These are phyloP conservation scores for Fraxinus xanthoxyloides DNA, from an alignment of 305 asterid species.

Conservation along the genomic window DNA sequence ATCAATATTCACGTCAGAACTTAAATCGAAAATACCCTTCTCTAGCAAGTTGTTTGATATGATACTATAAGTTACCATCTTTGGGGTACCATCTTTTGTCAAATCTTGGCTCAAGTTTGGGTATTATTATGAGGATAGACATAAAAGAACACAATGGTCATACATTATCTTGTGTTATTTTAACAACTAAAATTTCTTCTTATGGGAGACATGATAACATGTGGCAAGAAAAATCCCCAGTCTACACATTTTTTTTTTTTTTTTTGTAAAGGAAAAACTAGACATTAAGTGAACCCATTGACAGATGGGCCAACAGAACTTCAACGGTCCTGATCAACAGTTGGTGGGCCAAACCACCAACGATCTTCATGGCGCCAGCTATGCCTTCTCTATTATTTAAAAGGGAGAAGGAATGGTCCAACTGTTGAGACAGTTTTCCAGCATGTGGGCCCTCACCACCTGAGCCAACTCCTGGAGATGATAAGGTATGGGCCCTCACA, in stretches of 20 bases:
- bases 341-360: slow-evolving; percentile 64
- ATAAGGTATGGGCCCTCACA: slow-evolving; percentile 52
- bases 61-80: not conserved
- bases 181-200: slow-evolving; percentile 17
- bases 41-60: not conserved
- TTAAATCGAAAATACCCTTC: not conserved
- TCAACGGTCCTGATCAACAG: slow-evolving; percentile 47
- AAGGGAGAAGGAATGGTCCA: slow-evolving; percentile 17
- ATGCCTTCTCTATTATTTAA: slow-evolving; percentile 14
- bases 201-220: slow-evolving; percentile 16
- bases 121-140: not conserved
- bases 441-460: slow-evolving; percentile 70
- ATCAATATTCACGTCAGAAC: not conserved
- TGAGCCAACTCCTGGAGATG: slow-evolving; percentile 50
- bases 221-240: not conserved
- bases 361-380: slow-evolving; percentile 79
- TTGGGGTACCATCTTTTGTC: not conserved
- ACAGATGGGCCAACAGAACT: slow-evolving; percentile 42
- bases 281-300: slow-evolving; percentile 47
- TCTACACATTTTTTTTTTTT: slow-evolving; percentile 16
- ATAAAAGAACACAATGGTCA: not conserved
- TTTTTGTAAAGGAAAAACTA: slow-evolving; percentile 10
- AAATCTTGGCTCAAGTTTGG: not conserved
- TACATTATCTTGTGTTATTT: slow-evolving; percentile 1
- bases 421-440: slow-evolving; percentile 35